Conservation (phyloP, 192 early-diverging fungal genomes). For the Coemansia nantahalensis region DNA sequence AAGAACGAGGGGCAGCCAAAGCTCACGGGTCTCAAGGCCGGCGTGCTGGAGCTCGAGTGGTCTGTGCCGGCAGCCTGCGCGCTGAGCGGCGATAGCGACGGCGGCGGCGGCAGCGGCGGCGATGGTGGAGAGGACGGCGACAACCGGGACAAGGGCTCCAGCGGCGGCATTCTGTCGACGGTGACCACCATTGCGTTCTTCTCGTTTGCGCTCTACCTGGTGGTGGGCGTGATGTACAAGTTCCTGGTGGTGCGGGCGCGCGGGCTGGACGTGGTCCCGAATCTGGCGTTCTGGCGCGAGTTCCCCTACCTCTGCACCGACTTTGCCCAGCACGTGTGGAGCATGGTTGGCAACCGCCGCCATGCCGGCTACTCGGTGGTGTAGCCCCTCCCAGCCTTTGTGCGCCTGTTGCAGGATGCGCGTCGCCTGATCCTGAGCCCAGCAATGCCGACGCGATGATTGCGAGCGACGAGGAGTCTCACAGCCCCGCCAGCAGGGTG, state of each 20-base stretch:
- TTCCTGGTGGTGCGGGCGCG: slow-evolving; percentile 35
- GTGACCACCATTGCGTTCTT: slow-evolving; percentile 29
- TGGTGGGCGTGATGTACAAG: slow-evolving; percentile 49
- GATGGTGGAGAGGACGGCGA: slow-evolving; percentile 14
- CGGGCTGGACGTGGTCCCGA: slow-evolving; percentile 51
- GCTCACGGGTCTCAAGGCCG: slow-evolving; percentile 21
- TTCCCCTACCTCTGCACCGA: slow-evolving; percentile 49
- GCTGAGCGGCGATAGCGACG: slow-evolving; percentile 19
- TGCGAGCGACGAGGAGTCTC: too few species aligned
- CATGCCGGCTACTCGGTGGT: slow-evolving; percentile 52
- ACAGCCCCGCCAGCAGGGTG: too few species aligned
- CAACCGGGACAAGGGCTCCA: too few species aligned
- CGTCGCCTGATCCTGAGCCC: too few species aligned
- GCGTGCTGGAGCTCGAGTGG: slow-evolving; percentile 48
- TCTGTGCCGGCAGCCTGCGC: slow-evolving; percentile 44
- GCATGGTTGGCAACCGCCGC: slow-evolving; percentile 36
- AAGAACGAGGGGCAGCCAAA: slow-evolving; percentile 34
- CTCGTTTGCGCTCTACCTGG: slow-evolving; percentile 34
- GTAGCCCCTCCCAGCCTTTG: neutral
- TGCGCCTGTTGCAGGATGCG: too few species aligned
- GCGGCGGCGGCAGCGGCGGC: slow-evolving; percentile 12
- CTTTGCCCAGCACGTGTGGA: slow-evolving; percentile 50
- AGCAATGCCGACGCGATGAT: too few species aligned
- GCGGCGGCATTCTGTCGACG: slow-evolving; percentile 43
- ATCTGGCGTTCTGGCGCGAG: slow-evolving; percentile 47